These are phyloP conservation scores for Solanum microdontum DNA, from an alignment of 257 asterid species.

Conservation along the genomic window DNA sequence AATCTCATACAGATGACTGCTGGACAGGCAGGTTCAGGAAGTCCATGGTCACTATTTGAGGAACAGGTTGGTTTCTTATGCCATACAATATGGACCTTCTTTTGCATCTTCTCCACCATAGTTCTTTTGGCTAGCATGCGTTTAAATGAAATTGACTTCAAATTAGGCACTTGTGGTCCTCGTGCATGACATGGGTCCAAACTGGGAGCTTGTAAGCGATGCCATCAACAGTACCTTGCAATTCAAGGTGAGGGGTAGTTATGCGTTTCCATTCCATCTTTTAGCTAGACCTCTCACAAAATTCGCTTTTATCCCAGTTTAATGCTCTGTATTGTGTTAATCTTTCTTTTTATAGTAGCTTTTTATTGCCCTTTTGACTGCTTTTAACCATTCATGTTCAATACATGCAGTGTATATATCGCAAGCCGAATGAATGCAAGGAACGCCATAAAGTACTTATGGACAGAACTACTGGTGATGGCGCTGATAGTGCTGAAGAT, in stretches of 20 bases:
- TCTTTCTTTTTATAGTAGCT: background rate
- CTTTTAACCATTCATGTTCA: background rate
- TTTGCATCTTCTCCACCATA: background rate
- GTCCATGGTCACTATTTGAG: constrained; percentile 81
- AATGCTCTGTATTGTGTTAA: background rate
- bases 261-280: background rate
- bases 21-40: constrained; percentile 59
- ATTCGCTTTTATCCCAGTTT: background rate
- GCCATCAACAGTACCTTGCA: constrained; percentile 84
- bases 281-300: background rate
- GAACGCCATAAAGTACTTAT: constrained; percentile 77
- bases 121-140: background rate
- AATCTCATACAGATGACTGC: constrained; percentile 47
- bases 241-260: constrained; percentile 58
- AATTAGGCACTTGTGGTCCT: constrained; percentile 92
- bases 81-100: background rate
- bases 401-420: constrained; percentile 55
- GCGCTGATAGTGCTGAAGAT: constrained; percentile 94
- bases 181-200: constrained; percentile 94
- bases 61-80: constrained; percentile 54
- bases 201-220: constrained; percentile 98
- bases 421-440: constrained; percentile 92
- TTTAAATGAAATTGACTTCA: background rate
- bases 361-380: background rate
- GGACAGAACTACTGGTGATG: constrained; percentile 77